Percentiles rank a stretch among this genome's conserved stretches.
Conservation (phyloP, 108 stramenopile genomes). For the Skeletonema grethae region DNA sequence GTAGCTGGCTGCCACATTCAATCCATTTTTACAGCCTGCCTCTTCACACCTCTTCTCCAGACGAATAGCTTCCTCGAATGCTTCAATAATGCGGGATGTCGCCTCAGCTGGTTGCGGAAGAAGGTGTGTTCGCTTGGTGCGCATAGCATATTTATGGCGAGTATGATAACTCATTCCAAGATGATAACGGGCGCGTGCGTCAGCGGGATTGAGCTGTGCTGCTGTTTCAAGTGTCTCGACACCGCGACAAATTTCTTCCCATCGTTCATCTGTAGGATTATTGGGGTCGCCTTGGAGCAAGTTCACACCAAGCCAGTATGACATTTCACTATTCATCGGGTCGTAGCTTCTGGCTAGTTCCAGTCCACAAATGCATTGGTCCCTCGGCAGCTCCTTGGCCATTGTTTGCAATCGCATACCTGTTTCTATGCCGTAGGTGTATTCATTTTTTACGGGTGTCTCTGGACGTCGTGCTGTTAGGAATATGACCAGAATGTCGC, state of each 20-base stretch:
- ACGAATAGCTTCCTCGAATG: constrained; percentile 35
- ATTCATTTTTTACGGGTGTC: constrained; percentile 2
- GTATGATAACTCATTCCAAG: constrained; percentile 37
- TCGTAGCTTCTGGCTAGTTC: constrained; percentile 38
- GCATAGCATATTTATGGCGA: constrained; percentile 52
- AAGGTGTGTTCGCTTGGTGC: constrained; percentile 34
- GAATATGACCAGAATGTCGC: constrained; percentile 76
- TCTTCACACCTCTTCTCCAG: constrained; percentile 31
- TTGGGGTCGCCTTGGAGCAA: constrained; percentile 38
- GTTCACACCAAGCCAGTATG: constrained; percentile 48
- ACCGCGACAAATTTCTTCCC: constrained; percentile 41
- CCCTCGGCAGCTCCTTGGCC: constrained; percentile 27
- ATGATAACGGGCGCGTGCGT: constrained; percentile 43
- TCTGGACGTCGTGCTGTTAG: constrained; percentile 51
- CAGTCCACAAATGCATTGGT: constrained; percentile 19
- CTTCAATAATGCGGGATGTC: constrained; percentile 22
- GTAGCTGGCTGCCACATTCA: constrained; percentile 38
- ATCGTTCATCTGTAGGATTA: constrained; percentile 36
- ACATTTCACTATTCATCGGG: constrained; percentile 42
- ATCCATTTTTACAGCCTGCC: constrained; percentile 41
- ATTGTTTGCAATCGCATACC: constrained; percentile 45
- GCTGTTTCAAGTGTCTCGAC: constrained; percentile 30
- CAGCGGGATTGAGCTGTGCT: constrained; percentile 35
- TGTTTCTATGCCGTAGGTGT: constrained; percentile 40
- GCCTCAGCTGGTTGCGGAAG: constrained; percentile 45